Conservation (phyloP, 2,329 filamentous ascomycete genomes). For the Ascochyta viciae-villosae region DNA sequence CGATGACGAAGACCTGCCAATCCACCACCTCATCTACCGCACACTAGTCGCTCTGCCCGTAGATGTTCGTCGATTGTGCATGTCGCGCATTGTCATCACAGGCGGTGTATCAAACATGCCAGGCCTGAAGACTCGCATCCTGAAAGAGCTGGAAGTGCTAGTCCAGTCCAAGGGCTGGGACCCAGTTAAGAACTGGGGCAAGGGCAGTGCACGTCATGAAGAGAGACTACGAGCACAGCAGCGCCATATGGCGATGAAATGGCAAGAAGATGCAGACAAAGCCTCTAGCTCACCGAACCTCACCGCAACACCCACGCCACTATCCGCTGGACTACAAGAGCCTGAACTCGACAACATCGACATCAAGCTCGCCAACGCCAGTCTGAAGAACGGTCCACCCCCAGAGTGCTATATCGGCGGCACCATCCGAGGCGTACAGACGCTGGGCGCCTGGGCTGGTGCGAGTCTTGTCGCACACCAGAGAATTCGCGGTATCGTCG, state of each 20-base stretch:
- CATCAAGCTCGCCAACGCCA: slow-evolving; percentile 60
- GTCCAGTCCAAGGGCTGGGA: slow-evolving; percentile 78
- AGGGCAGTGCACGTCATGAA: slow-evolving; percentile 53
- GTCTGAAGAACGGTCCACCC: slow-evolving; percentile 51
- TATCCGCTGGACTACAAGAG: slow-evolving; percentile 51
- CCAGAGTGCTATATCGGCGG: slow-evolving; percentile 58
- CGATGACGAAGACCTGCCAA: slow-evolving; percentile 85
- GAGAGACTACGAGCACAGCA: slow-evolving; percentile 31
- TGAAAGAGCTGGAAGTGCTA: slow-evolving; percentile 75
- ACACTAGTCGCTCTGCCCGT: slow-evolving; percentile 77
- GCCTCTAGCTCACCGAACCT: slow-evolving; percentile 29
- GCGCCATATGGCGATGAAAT: slow-evolving; percentile 30
- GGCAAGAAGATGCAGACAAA: slow-evolving; percentile 33
- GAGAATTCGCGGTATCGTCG: slow-evolving; percentile 71
- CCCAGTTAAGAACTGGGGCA: slow-evolving; percentile 72
- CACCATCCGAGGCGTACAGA: slow-evolving; percentile 69
- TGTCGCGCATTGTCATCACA: slow-evolving; percentile 86
- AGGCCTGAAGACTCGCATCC: slow-evolving; percentile 77
- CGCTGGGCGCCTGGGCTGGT: slow-evolving; percentile 76
- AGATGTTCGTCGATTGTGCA: slow-evolving; percentile 83
- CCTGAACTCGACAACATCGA: slow-evolving; percentile 66
- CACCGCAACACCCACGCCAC: slow-evolving; percentile 10
- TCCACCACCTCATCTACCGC: slow-evolving; percentile 79
- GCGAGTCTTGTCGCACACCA: slow-evolving; percentile 74
- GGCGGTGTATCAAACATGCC: slow-evolving; percentile 81